A percentile compares a stretch with the other conserved stretches of the same genome.
Conservation (phyloP, 192 early-diverging fungal genomes). For the Thoreauomyces humboldtii region DNA sequence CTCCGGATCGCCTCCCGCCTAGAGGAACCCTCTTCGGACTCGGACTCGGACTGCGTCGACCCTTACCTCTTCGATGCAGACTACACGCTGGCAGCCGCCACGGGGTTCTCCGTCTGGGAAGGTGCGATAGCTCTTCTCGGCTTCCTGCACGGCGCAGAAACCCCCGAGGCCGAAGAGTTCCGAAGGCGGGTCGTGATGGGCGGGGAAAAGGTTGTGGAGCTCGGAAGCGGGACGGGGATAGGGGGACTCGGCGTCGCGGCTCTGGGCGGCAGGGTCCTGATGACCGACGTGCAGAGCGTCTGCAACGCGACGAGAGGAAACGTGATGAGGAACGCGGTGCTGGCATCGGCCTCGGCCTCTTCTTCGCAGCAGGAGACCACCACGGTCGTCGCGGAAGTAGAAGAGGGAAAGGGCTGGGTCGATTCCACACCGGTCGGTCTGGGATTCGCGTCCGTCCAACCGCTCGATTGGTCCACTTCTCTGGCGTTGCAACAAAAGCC, state of each 20-base stretch:
- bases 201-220: slow-evolving; percentile 12
- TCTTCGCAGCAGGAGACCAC: neutral
- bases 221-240: slow-evolving; percentile 22
- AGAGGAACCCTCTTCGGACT: slow-evolving; percentile 10
- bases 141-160: slow-evolving; percentile 6
- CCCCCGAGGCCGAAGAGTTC: slow-evolving; percentile 8
- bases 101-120: slow-evolving; percentile 29
- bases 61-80: slow-evolving; percentile 25
- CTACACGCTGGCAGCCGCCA: slow-evolving; percentile 28
- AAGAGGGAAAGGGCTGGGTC: neutral
- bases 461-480: slow-evolving; percentile 20
- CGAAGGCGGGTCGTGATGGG: slow-evolving; percentile 14
- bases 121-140: slow-evolving; percentile 22
- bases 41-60: slow-evolving; percentile 10
- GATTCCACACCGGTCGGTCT: slow-evolving; percentile 1
- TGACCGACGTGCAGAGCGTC: slow-evolving; percentile 23
- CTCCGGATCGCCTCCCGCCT: slow-evolving; percentile 10
- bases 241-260: slow-evolving; percentile 18
- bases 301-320: slow-evolving; percentile 16
- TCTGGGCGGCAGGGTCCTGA: slow-evolving; percentile 14
- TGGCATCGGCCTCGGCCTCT: neutral
- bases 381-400: no score
- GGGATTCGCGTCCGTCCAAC: slow-evolving; percentile 16
- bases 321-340: neutral
- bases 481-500: slow-evolving; percentile 4